Conservation (phyloP, 139 green algal species). For the Chlorella sp. region DNA sequence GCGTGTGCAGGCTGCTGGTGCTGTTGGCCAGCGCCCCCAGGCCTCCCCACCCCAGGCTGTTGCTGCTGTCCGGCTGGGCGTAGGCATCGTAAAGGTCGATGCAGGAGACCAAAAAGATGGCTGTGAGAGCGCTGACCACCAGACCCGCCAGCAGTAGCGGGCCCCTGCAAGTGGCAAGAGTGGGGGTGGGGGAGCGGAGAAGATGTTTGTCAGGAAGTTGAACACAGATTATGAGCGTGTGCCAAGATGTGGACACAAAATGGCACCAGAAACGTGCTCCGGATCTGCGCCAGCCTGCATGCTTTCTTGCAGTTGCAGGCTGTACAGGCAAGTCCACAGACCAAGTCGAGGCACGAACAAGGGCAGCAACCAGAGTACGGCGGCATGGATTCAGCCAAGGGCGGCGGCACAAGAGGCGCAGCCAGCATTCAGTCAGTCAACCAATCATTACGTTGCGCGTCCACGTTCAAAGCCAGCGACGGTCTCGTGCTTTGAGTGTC, state of each 20-base stretch:
- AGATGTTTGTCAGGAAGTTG: neutral
- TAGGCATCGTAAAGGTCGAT: slow-evolving; percentile 66
- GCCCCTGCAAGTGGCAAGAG: slow-evolving; percentile 44
- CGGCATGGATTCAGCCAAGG: too few relatives aligned
- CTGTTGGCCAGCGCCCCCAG: neutral
- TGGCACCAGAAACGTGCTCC: neutral
- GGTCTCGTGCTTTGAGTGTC: too few relatives aligned
- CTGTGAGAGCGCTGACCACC: slow-evolving; percentile 77
- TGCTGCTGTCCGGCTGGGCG: neutral
- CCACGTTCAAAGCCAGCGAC: too few relatives aligned
- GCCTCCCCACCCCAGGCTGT: neutral
- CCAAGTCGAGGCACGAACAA: neutral
- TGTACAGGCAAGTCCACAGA: neutral
- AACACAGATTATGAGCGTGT: neutral
- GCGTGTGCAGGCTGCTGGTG: neutral
- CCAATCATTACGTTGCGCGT: too few relatives aligned
- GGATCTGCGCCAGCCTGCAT: too few relatives aligned
- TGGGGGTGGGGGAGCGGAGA: neutral
- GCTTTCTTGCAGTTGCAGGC: neutral
- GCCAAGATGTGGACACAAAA: too few relatives aligned
- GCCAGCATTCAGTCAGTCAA: too few relatives aligned
- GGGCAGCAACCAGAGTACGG: too few relatives aligned
- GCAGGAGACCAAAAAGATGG: slow-evolving; percentile 80
- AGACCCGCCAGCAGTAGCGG: slow-evolving; percentile 77
- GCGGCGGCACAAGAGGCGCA: too few relatives aligned